Percentiles rank a stretch among this genome's conserved stretches.
Evolutionary conservation across 306 rosid species (phyloP).

Genomic region (Citrullus mucosospermus): DNA sequence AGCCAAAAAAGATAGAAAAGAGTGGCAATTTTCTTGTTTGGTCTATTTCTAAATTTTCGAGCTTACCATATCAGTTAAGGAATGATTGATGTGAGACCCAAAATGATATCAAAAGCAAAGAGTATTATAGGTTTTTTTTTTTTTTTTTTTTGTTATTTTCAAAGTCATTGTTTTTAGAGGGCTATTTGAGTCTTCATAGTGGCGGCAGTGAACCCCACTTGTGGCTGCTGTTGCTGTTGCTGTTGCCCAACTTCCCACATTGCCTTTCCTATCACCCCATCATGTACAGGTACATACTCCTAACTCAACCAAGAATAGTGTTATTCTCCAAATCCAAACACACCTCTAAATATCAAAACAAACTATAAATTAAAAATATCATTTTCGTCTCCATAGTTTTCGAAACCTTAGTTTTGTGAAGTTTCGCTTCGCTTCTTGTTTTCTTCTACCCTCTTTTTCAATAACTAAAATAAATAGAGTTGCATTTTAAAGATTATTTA

Average conservation of each 20-base stretch:
- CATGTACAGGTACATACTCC: constrained; percentile 53
- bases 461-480: too few species aligned
- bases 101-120: constrained; percentile 17
- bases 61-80: constrained; percentile 20
- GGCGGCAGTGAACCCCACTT: constrained; percentile 34
- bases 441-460: too few species aligned
- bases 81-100: constrained; percentile 23
- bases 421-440: too few species aligned
- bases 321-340: constrained; percentile 12
- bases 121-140: background rate
- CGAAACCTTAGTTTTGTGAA: too few species aligned
- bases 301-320: constrained; percentile 4
- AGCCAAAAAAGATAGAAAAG: background rate
- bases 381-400: too few species aligned
- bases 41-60: background rate
- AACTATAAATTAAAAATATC: too few species aligned
- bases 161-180: constrained; percentile 12
- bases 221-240: constrained; percentile 18
- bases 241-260: constrained; percentile 32
- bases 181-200: constrained; percentile 35
- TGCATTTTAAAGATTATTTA: too few species aligned
- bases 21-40: background rate
- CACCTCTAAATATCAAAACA: too few species aligned
- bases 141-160: background rate
- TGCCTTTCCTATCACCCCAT: constrained; percentile 34